Evolutionary conservation across 352 stramenopile genomes (phyloP).

Genomic region (Phytophthora podocarpi): DNA sequence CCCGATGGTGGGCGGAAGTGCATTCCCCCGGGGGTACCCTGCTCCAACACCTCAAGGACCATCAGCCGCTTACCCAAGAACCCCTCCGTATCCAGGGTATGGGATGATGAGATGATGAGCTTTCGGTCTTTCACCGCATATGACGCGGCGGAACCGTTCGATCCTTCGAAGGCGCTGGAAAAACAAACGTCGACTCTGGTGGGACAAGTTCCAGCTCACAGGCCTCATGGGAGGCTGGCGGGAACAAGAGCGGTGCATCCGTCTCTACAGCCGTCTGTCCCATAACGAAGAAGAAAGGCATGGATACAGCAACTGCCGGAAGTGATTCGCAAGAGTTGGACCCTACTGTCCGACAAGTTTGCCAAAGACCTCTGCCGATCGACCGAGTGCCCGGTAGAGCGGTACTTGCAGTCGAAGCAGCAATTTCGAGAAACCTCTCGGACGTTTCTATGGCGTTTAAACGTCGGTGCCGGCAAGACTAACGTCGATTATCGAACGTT

Average conservation of each 20-base stretch:
- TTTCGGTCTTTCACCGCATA: conserved; percentile 1
- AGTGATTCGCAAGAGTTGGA: background rate
- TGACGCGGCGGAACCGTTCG: background rate
- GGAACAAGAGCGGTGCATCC: background rate
- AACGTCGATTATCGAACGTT: background rate
- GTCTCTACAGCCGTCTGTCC: background rate
- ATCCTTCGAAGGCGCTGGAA: background rate
- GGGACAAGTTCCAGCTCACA: conserved; percentile 11
- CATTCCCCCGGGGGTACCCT: too few relatives aligned
- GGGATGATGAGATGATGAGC: too few relatives aligned
- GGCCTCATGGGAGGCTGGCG: conserved; percentile 1
- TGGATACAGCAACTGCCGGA: conserved; percentile 4
- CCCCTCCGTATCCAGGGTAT: background rate
- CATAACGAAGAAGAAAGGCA: background rate
- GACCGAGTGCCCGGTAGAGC: background rate
- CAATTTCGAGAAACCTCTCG: background rate
- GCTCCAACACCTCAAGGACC: too few relatives aligned
- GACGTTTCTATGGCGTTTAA: conserved; percentile 1
- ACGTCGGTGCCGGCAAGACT: background rate
- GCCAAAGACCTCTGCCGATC: conserved; percentile 4
- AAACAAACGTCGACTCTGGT: conserved; percentile 2
- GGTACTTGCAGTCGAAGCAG: background rate
- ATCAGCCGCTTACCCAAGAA: too few relatives aligned
- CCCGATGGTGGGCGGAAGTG: too few relatives aligned
- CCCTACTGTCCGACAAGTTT: background rate